Evolutionary conservation across 306 rosid species (phyloP).

Genomic region (Vigna mungo): DNA sequence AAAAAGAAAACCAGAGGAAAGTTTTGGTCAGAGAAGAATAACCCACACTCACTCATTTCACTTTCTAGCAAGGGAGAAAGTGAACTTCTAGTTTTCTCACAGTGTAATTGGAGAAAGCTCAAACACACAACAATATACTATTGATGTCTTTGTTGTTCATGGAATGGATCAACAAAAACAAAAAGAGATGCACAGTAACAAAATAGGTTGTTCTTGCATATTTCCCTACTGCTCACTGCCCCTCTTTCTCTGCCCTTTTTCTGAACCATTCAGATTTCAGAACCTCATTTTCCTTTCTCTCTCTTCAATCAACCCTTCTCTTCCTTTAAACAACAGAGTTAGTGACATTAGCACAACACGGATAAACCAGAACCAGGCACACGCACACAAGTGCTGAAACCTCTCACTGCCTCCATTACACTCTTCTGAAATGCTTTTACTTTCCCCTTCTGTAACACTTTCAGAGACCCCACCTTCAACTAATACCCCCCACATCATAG

Average conservation of each 20-base stretch:
- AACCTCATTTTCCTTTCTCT: not conserved
- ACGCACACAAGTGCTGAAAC: not conserved
- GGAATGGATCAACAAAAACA: conserved; percentile 46
- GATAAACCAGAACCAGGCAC: conserved; percentile 28
- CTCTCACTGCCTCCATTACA: not conserved
- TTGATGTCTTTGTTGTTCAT: not conserved
- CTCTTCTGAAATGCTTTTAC: not conserved
- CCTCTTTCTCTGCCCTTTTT: conserved; percentile 36
- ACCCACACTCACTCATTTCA: conserved; percentile 10
- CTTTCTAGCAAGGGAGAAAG: conserved; percentile 2
- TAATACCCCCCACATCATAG: conserved; percentile 3
- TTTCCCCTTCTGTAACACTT: not conserved
- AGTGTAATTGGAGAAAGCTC: not conserved
- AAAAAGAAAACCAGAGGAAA: not conserved
- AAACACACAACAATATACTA: not conserved
- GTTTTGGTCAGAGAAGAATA: conserved; percentile 47
- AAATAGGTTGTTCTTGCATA: conserved; percentile 51
- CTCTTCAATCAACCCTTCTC: conserved; percentile 16
- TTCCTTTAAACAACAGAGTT: conserved; percentile 52
- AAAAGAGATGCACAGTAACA: conserved; percentile 48
- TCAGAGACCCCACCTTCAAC: conserved; percentile 69
- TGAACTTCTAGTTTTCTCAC: not conserved
- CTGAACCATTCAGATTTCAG: conserved; percentile 41
- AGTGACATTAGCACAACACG: conserved; percentile 56
- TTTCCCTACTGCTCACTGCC: conserved; percentile 23